phyloP scores from a whole-genome alignment of 805 yeast genomes.

The Starmera quercuum region DNA sequence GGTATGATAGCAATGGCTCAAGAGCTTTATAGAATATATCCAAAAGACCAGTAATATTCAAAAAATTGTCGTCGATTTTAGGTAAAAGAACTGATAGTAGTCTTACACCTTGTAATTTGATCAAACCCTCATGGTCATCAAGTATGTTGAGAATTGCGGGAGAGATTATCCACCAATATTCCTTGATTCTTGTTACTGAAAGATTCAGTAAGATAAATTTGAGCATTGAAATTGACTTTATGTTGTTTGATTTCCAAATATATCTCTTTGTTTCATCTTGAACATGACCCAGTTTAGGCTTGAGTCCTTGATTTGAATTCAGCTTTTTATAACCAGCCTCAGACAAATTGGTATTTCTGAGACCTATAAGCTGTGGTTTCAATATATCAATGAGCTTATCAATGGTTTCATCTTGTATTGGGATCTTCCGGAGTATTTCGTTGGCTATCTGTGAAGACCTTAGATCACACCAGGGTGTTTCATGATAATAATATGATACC shows the following conservation, averaged over 20 bases:
- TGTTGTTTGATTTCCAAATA: slow-evolving; percentile 10
- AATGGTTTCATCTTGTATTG: neutral
- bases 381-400: neutral
- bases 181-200: slow-evolving; percentile 3
- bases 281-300: slow-evolving; percentile 9
- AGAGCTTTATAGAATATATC: slow-evolving; percentile 14
- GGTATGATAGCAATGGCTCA: slow-evolving; percentile 15
- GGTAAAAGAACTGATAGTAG: slow-evolving; percentile 10
- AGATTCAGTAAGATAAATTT: slow-evolving; percentile 3
- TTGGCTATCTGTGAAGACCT: neutral
- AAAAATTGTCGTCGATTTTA: slow-evolving; percentile 7
- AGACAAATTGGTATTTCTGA: slow-evolving; percentile 8
- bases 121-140: slow-evolving; percentile 21
- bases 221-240: slow-evolving; percentile 11
- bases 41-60: slow-evolving; percentile 12
- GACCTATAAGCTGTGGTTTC: slow-evolving; percentile 6
- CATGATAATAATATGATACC: slow-evolving; percentile 2
- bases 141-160: slow-evolving; percentile 18
- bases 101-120: slow-evolving; percentile 16
- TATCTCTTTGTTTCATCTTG: slow-evolving; percentile 6
- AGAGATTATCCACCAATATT: slow-evolving; percentile 18
- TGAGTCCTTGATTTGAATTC: slow-evolving; percentile 2
- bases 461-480: slow-evolving; percentile 15
- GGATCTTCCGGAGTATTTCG: neutral
- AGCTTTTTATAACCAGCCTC: slow-evolving; percentile 15